These are phyloP conservation scores for Carex arenaria DNA, from an alignment of 202 grass and related monocot species.

Conservation along the genomic window DNA sequence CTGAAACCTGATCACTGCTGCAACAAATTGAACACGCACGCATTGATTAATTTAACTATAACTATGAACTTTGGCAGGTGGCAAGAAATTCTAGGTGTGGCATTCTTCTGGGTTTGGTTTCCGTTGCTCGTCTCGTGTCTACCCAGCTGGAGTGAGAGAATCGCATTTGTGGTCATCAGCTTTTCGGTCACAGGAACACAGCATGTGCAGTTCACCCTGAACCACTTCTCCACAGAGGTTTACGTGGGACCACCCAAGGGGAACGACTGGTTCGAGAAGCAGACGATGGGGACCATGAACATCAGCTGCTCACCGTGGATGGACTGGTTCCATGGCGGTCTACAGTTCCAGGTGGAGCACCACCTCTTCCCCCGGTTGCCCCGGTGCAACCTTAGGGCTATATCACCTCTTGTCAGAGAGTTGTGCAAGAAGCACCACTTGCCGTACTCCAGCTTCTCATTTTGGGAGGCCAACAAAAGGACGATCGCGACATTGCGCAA, in stretches of 20 bases:
- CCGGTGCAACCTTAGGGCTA: slow-evolving; percentile 21
- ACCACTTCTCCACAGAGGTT: slow-evolving; percentile 33
- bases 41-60: neutral
- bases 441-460: slow-evolving; percentile 22
- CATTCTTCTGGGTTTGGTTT: slow-evolving; percentile 32
- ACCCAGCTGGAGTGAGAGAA: slow-evolving; percentile 21
- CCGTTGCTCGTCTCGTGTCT: slow-evolving; percentile 22
- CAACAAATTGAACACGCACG: neutral
- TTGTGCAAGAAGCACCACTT: slow-evolving; percentile 39
- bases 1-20: neutral
- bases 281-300: slow-evolving; percentile 34
- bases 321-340: slow-evolving; percentile 41
- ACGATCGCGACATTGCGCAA: slow-evolving; percentile 14
- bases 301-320: slow-evolving; percentile 36
- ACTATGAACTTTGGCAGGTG: neutral
- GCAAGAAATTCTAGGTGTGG: slow-evolving; percentile 18
- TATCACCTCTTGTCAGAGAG: slow-evolving; percentile 19
- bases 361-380: slow-evolving; percentile 42
- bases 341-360: slow-evolving; percentile 46
- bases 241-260: slow-evolving; percentile 26
- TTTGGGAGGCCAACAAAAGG: slow-evolving; percentile 30
- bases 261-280: slow-evolving; percentile 44
- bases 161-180: slow-evolving; percentile 10
- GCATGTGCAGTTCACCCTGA: slow-evolving; percentile 36
- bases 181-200: slow-evolving; percentile 28